Evolutionary conservation across 108 stramenopile species (phyloP).

Genomic region (Nitzschia palea): DNA sequence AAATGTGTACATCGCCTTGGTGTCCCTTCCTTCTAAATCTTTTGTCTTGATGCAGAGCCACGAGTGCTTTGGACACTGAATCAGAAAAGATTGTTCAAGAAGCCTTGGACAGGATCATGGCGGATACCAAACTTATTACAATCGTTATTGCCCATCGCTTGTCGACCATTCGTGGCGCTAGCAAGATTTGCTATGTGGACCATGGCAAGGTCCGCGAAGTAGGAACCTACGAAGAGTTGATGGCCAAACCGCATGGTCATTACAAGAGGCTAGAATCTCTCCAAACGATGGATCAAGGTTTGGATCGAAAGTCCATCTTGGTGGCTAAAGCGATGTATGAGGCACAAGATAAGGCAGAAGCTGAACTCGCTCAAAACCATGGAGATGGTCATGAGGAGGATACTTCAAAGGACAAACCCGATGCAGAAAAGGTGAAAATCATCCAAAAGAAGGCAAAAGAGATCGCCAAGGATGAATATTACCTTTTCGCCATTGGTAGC

Average conservation of each 20-base stretch:
- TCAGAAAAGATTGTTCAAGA: slow-evolving; percentile 80
- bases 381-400: slow-evolving; percentile 34
- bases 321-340: slow-evolving; percentile 18
- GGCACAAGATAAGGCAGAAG: slow-evolving; percentile 33
- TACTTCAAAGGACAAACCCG: neutral
- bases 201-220: slow-evolving; percentile 65
- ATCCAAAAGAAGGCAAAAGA: slow-evolving; percentile 29
- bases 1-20: neutral
- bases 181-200: slow-evolving; percentile 81
- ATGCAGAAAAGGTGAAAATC: slow-evolving; percentile 18
- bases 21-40: neutral
- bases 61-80: slow-evolving; percentile 67
- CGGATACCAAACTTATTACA: slow-evolving; percentile 38
- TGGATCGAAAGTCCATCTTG: neutral
- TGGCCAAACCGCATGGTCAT: slow-evolving; percentile 46
- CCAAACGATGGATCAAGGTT: slow-evolving; percentile 34
- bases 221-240: slow-evolving; percentile 83
- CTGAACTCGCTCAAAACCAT: slow-evolving; percentile 16
- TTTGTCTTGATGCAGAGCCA: slow-evolving; percentile 13
- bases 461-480: slow-evolving; percentile 37
- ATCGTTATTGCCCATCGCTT: slow-evolving; percentile 83
- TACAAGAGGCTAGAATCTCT: slow-evolving; percentile 53
- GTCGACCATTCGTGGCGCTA: slow-evolving; percentile 78
- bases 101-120: slow-evolving; percentile 74
- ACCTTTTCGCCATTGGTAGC: slow-evolving; percentile 37